Base-by-base conservation (phyloP, 2,329 filamentous ascomycete species). In the Fonsecaea multimorphosa region DNA sequence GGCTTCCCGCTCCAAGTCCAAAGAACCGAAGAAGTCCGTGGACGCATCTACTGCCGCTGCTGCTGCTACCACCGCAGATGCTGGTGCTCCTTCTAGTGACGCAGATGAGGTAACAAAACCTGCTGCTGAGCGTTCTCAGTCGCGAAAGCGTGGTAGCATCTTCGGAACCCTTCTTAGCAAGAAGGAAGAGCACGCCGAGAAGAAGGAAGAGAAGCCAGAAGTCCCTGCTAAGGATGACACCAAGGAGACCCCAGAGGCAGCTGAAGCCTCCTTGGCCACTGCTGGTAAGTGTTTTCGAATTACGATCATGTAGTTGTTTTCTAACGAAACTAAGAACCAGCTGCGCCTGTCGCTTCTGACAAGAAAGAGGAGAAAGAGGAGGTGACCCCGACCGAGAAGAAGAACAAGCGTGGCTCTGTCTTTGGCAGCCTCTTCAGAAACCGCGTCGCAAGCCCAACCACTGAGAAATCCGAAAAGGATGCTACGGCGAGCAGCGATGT, bases 361-460 rank as follows among this genome's bases (percentile, higher is more conserved):
- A 78, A 87, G 73, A 80, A 80, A 64, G 74, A 78, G 51, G 74
- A 77, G 55, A 78, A 76, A 54, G 56, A 67, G 38, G 68, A 88
- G 81, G 62, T 81, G 81, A 66, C 79, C 78, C 66, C 79, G 79
- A 72, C 72, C 19, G 86, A 86, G 78, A 87, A 87, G 72, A 93
- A 92, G 87, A 84, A 87, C 79, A 96, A 96, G 91, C 91, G 92
- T 79, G 88, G 88, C 80, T 95, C 91, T 71, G 89, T 93, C 74
- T 96, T 96, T 80, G 87, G 87, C 73, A 89, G 87, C 75, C 88
- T 91, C 76, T 86, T 85, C 80, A 90, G 92, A 86, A 94, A 94
- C 85, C 89, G 89, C 14, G 78, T 81, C 57, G 74, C 75, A 68
- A 81, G 77, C 76, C 79, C 80, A 34, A 75, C 76, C 61, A 75